Evolutionary conservation across 2,329 filamentous ascomycete genomes (phyloP), one percentile per base, ranked within the genome.

Genomic region (Periconia sp.): DNA sequence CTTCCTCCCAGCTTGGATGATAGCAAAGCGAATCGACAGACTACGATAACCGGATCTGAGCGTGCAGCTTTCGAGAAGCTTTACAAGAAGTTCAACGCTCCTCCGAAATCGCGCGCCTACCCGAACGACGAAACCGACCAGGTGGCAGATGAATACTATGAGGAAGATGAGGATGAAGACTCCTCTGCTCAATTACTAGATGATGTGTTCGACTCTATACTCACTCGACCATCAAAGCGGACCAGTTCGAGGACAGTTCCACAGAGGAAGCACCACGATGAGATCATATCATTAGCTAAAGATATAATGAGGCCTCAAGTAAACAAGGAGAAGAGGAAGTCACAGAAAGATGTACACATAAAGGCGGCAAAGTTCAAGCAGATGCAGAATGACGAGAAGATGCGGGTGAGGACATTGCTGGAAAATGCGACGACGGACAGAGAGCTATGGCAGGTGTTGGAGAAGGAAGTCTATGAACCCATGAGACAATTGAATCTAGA

Each of bases 401-500:
- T 59, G 18, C 72, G 81, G 8, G 76, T 89, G 7, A 78, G 81
- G 48, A 50, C 54, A 5, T 57, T 81, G 26, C 79, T 92, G 71
- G 67, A 72, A 9, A 63, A 57, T 2, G 84, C 84, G 13, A 54
- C 72, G 44, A 81, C 81, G 0, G 88, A 92, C 54, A 69, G 77
- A 15, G 80, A 82, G 36, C 73, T 90, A 8, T 91, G 87, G 86
- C 65, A 81, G 5, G 67, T 86, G 3, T 74, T 92, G 62, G 82
- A 89, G 48, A 64, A 72, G 4, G 80, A 89, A 36, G 83, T 91
- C 10, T 88, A 91, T 54, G 73, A 77, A 1, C 68, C 85, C 49
- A 78, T 86, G 0, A 61, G 69, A 3, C 78, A 73, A 45, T 69
- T 89, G 15, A 79, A 83, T 9, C 73, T 88, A 10, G 62, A 72